Evolutionary conservation across 179 eudicot genomes (phyloP).

Genomic region (Spergularia azorica): DNA sequence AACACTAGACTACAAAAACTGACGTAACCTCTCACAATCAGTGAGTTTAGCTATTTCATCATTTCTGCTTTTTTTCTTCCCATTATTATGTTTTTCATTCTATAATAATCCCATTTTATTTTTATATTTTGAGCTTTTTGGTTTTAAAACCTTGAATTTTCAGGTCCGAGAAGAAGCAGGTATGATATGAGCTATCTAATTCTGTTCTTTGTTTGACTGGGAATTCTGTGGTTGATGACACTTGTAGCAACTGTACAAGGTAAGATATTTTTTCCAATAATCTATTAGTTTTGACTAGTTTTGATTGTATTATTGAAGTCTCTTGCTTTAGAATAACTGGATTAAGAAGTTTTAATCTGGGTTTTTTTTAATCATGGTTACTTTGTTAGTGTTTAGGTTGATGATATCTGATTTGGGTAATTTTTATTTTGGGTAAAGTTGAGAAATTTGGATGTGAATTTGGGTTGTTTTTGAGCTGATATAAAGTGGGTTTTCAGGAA

Average conservation of each 20-base stretch:
- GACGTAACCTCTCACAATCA: conserved; percentile 13
- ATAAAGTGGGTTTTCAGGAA: conserved; percentile 20
- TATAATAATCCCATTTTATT: neutral
- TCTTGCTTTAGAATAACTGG: neutral
- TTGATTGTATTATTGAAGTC: neutral
- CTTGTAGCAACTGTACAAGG: conserved; percentile 15
- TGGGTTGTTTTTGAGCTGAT: conserved; percentile 11
- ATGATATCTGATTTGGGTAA: conserved; percentile 30
- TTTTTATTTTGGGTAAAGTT: conserved; percentile 21
- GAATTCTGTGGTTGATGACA: conserved; percentile 8
- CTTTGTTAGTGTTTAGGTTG: conserved; percentile 4
- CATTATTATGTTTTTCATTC: neutral
- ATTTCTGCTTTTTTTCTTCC: neutral
- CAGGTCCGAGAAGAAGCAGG: neutral
- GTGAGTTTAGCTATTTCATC: neutral
- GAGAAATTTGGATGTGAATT: conserved; percentile 10
- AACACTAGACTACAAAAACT: conserved; percentile 14
- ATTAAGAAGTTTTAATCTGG: conserved; percentile 1
- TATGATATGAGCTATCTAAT: neutral
- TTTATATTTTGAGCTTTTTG: neutral
- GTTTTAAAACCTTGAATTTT: neutral
- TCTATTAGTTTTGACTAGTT: neutral
- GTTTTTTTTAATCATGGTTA: conserved; percentile 7
- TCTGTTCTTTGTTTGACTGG: conserved; percentile 11
- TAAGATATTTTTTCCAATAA: neutral